Evolutionary conservation across 805 yeast species (phyloP).

Genomic region (Candida odintsovae): DNA sequence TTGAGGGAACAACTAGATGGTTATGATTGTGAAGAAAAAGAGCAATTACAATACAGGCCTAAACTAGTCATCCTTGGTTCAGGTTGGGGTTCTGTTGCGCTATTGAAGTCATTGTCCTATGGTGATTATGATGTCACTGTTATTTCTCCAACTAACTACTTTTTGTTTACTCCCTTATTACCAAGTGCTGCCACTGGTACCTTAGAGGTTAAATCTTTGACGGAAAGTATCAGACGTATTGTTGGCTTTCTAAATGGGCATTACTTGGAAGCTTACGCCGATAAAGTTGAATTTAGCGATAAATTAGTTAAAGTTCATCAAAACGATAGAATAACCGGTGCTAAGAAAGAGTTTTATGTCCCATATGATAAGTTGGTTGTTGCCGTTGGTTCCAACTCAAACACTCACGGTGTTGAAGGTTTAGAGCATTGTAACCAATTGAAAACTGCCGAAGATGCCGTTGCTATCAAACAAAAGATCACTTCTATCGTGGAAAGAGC

Average conservation of each 20-base stretch:
- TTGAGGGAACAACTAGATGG: constrained; percentile 51
- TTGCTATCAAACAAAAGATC: constrained; percentile 47
- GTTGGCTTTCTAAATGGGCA: constrained; percentile 50
- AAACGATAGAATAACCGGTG: constrained; percentile 35
- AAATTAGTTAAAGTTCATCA: constrained; percentile 52
- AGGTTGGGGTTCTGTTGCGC: constrained; percentile 68
- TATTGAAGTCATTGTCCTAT: constrained; percentile 44
- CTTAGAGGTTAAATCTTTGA: constrained; percentile 54
- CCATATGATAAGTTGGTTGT: constrained; percentile 69
- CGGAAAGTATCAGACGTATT: constrained; percentile 58
- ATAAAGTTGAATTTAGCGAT: constrained; percentile 49
- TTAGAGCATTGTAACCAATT: constrained; percentile 53
- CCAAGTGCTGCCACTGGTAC: constrained; percentile 73
- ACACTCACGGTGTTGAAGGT: constrained; percentile 71
- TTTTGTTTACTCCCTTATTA: constrained; percentile 62
- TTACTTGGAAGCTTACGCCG: constrained; percentile 58
- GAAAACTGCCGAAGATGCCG: constrained; percentile 64
- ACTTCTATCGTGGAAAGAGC: constrained; percentile 55
- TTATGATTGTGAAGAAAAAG: constrained; percentile 45
- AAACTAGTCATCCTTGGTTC: constrained; percentile 58
- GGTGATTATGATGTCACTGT: constrained; percentile 61
- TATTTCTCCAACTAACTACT: constrained; percentile 63
- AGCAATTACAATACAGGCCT: constrained; percentile 42
- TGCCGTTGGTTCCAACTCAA: constrained; percentile 64
- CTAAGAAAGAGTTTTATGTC: constrained; percentile 42